A percentile compares a stretch with the other conserved stretches of the same genome.
These are phyloP conservation scores for Metarhizium robertsii DNA, from an alignment of 2,329 filamentous ascomycete genomes.

Conservation along the genomic window DNA sequence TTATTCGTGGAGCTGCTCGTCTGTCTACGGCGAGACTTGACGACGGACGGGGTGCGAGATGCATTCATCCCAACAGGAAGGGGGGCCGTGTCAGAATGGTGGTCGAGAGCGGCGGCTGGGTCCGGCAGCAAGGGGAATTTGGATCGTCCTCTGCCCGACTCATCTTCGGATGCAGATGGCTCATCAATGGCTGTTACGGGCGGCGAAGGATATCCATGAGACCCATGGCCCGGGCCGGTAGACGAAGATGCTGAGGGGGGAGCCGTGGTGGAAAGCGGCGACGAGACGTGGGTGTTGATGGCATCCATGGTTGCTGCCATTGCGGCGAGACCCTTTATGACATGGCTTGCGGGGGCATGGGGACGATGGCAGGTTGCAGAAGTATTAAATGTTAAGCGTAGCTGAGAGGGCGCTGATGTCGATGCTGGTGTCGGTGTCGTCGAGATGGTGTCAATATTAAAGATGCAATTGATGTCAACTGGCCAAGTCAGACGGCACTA, in stretches of 20 bases:
- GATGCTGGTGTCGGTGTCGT: neutral
- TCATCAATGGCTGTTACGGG: slow-evolving; percentile 20
- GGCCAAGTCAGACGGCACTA: too few species aligned
- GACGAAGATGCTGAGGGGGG: slow-evolving; percentile 2
- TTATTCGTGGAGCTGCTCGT: slow-evolving; percentile 22
- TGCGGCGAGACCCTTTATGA: slow-evolving; percentile 1
- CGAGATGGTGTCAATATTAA: too few species aligned
- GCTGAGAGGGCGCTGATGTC: neutral
- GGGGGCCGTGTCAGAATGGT: neutral
- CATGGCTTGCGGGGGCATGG: slow-evolving; percentile 1
- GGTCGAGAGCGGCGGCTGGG: neutral
- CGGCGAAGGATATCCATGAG: slow-evolving; percentile 1
- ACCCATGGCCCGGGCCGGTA: neutral
- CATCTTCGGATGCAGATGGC: slow-evolving; percentile 21
- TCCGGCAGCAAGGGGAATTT: neutral
- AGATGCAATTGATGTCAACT: too few species aligned
- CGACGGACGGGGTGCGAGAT: neutral
- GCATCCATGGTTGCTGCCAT: slow-evolving; percentile 17
- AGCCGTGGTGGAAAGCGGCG: slow-evolving; percentile 7
- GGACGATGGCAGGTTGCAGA: neutral
- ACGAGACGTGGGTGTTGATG: slow-evolving; percentile 9
- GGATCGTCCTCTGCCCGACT: slow-evolving; percentile 6
- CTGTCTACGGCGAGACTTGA: slow-evolving; percentile 12
- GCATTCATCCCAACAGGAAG: neutral
- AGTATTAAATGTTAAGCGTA: neutral